phyloP scores from a whole-genome alignment of 2,329 filamentous ascomycete genomes.

The Pyricularia pennisetigena region DNA sequence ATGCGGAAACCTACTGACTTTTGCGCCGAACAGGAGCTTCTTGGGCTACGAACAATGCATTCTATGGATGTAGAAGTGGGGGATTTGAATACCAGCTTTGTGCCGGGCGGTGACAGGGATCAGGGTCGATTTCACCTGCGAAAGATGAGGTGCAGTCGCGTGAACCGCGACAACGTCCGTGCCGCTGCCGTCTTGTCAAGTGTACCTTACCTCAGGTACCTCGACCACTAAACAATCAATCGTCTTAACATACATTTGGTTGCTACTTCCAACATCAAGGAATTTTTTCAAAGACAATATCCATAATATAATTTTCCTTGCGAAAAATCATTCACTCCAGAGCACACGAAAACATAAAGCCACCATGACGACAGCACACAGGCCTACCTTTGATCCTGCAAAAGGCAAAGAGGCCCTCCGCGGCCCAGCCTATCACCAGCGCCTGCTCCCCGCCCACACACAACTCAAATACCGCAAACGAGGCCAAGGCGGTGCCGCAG shows the following conservation, averaged over 20 bases:
- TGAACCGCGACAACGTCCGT: background rate
- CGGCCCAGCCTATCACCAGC: slow-evolving; percentile 91
- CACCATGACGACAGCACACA: slow-evolving; percentile 59
- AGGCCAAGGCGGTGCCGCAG: slow-evolving; percentile 81
- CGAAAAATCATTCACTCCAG: background rate
- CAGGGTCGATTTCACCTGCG: slow-evolving; percentile 2
- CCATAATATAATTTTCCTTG: too few species aligned
- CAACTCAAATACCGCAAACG: slow-evolving; percentile 81
- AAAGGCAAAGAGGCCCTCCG: slow-evolving; percentile 90
- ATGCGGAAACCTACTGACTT: background rate
- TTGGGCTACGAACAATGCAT: background rate
- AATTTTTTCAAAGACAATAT: background rate
- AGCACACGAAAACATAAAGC: background rate
- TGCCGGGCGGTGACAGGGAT: slow-evolving; percentile 15
- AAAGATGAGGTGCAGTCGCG: background rate
- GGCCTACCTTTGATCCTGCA: slow-evolving; percentile 94
- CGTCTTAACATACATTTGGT: background rate
- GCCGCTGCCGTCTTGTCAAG: background rate
- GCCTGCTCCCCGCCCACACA: slow-evolving; percentile 87
- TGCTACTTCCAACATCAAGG: slow-evolving; percentile 4
- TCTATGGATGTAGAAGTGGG: background rate
- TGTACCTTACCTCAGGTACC: background rate
- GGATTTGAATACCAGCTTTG: slow-evolving; percentile 7
- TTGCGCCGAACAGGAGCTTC: background rate
- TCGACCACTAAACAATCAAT: background rate